Base-by-base conservation (phyloP, 75 land plant species). In the Selaginella tamariscina region DNA sequence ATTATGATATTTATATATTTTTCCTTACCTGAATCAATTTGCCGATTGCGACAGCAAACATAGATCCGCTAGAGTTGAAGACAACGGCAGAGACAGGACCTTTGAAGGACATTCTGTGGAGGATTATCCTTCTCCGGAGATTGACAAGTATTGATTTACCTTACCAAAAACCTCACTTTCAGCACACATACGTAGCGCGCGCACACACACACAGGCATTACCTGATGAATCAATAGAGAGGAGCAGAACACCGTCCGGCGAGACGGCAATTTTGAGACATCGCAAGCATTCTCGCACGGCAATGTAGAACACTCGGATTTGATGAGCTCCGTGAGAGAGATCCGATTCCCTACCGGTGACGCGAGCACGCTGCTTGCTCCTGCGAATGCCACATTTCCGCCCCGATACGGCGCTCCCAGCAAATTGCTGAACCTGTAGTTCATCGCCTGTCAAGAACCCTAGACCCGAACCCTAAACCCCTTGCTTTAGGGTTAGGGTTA, bases 341-440 rank as follows among this genome's bases (percentile, higher is more conserved):
- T 44, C 2, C 96, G 88, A 70, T 86, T 89, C 24, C 98, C 98
- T 27, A 87, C 82, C 23, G 98, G 85, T 0, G 91, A 87, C 26
- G 21, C 26, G 33, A 94, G 73, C 1, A 89, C 84, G 0, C 54
- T 65, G 8, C 74, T 70, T 70, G 78, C 73, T 20, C 69, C 65
- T 24, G 79, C 39, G 18, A 86, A 62, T 18, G 73, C 71, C n/a
- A 68, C 78, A 71, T 89, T 82, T 33, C 98, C 98, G 29, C 98
- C 98, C 24, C 98, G 63, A 79, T 86, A 93, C 24, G 98, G 98
- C 5, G 98, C 98, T 27, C 95, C 98, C 31, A 89, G 72, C 27
- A 93, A 81, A 68, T 89, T 89, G 29, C 85, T 86, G 77, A 86
- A 89, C 64, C 82, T 77, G 86, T 71, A 93, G 56, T 93, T 89